Evolutionary conservation across 2,329 filamentous ascomycete species (phyloP), one percentile per base, ranked within the genome.

Genomic region (Alternaria sp.): DNA sequence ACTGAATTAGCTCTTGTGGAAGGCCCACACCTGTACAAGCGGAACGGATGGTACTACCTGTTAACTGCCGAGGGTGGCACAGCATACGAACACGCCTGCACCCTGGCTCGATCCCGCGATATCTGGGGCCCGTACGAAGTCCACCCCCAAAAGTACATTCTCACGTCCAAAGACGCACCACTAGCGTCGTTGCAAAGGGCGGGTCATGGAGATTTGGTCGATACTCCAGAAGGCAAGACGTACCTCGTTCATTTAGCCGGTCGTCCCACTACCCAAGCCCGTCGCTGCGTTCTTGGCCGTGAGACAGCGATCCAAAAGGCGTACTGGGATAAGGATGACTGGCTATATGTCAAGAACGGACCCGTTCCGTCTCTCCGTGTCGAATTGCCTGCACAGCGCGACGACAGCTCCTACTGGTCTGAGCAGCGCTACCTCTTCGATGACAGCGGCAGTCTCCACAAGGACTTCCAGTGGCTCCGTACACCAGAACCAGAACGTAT

Each of bases 271-370:
- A 76, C 74, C 3, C 69, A 77, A 37, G 57, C 60, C 17, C 66
- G 72, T 4, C 70, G 73, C 11, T 77, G 74, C 48, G 73, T 77
- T 21, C 69, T 78, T 7, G 76, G 76, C 3, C 73, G 76, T 4
- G 76, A 78, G 49, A 71, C 67, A 2, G 66, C 68, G 0, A 85
- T 88, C 21, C 86, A 88, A 65, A 83, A 87, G 63, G 85, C 82
- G 0, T 83, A 80, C 69, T 88, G 86, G 86, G 62, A 58, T n/a
- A 76, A 84, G 10, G 84, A 88, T 44, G 86, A 85, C 66, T 88
- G 86, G 86, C 78, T 88, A 4, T 87, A 87, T 59, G 78, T 88
- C 42, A 87, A 87, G 71, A 77, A 84, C 54, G 85, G 86, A 0
- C 84, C 74, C 3, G 62, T 74, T 6, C 74, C 74, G 9, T 75